Conservation (phyloP, 345 rosid species). For the Dipteronia dyeriana region DNA sequence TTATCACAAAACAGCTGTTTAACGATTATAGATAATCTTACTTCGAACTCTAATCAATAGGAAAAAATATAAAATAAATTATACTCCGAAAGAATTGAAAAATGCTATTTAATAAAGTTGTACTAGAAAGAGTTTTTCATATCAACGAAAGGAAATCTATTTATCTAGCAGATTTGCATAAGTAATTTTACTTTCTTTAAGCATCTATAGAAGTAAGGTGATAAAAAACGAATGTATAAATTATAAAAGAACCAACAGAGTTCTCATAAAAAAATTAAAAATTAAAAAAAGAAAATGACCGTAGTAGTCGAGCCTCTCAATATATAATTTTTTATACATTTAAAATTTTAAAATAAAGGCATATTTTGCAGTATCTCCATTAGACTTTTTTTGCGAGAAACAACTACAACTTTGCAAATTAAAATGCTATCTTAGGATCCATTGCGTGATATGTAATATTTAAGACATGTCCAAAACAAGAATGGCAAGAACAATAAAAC, state of each 20-base stretch:
- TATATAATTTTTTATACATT: not conserved
- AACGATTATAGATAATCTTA: not conserved
- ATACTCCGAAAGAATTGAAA: not conserved
- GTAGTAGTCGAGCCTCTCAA: not conserved
- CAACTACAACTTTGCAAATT: not conserved
- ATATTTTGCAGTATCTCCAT: not conserved
- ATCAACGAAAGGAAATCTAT: not conserved
- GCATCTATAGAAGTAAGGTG: not conserved
- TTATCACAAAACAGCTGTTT: not conserved
- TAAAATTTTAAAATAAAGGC: not conserved
- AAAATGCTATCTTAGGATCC: not conserved
- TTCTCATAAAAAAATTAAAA: not conserved
- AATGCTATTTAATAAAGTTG: not conserved
- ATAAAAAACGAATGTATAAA: not conserved
- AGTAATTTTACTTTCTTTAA: not conserved
- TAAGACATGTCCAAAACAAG: not conserved
- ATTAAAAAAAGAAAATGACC: not conserved
- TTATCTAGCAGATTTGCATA: not conserved
- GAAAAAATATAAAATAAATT: not conserved
- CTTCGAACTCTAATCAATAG: not conserved
- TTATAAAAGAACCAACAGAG: not conserved
- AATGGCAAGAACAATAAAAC: not conserved
- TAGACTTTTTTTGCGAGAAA: not conserved
- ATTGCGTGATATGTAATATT: not conserved
- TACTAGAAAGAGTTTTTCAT: not conserved